Evolutionary conservation across 2,329 filamentous ascomycete species (phyloP), one percentile per base, ranked within the genome.

Genomic region (Oidium heveae): DNA sequence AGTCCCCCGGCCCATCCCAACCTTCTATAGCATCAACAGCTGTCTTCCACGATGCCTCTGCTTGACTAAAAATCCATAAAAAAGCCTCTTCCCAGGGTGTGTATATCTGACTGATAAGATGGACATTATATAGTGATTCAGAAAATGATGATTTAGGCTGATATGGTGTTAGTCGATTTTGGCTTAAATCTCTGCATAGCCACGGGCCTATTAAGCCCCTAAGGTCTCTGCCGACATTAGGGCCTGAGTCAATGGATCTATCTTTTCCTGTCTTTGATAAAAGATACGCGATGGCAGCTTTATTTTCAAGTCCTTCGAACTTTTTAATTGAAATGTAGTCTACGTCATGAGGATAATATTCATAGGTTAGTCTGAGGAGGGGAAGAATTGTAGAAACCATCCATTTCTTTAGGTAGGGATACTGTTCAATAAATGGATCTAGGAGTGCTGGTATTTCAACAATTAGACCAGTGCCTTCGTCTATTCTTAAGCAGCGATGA

Each of bases 1-100:
- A 72, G 62, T 88, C 84, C 7, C 70, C 70, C 0, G 83, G 82
- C 0, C 84, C 84, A 60, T 81, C 77, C 84, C 84, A 89, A 58
- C 83, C 75, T 57, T 79, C 74, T 36, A 87, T 69, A 8, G 75
- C 78, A 52, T 72, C 71, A 34, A 79, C 70, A n/a, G 77, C 74
- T n/a, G 79, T 69, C 28, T 66, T 68, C 72, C 85, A 82, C 16
- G 77, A 74, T 20, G 69, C 70, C 4, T 70, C 69, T 0, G 82
- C 78, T 57, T 78, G 75, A 2, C 68, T 63, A 15, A 74, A 70
- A 41, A 89, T 70, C 82, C 83, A 88, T 55, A 74, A 70, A 54
- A 84, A 76, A 4, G 82, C 70, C 58, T 75, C 72, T 58, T 85
- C 79, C 82, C 83, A 88, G 8, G 79, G 81, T 44, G 74, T 65